Evolutionary conservation across 176 grass and related monocot species (phyloP).

Genomic region (Saccharum spontaneum): DNA sequence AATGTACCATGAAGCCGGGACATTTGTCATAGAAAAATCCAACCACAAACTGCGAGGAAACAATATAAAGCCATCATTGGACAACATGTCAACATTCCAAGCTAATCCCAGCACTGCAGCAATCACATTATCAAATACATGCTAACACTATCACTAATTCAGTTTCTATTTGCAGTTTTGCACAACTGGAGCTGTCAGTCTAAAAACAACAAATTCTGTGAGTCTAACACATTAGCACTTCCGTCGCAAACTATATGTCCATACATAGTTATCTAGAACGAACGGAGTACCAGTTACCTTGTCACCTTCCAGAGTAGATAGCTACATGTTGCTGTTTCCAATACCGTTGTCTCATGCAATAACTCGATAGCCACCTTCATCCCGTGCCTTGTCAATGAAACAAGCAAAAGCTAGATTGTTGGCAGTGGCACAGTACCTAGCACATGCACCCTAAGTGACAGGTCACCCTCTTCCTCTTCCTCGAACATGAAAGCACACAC

Average conservation of each 20-base stretch:
- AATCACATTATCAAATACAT: no score
- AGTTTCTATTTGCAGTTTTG: neutral
- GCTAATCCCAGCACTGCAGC: no score
- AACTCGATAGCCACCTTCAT: neutral
- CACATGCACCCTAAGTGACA: constrained; percentile 7
- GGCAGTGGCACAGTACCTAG: neutral
- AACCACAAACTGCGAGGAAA: no score
- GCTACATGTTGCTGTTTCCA: neutral
- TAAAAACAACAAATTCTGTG: neutral
- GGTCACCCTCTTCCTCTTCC: neutral
- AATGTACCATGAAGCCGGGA: no score
- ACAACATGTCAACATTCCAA: no score
- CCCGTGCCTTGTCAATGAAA: neutral
- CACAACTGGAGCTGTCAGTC: neutral
- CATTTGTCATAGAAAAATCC: no score
- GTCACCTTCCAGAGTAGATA: neutral
- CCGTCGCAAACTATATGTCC: no score
- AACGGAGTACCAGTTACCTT: neutral
- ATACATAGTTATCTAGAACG: no score
- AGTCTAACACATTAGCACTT: neutral
- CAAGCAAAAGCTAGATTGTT: neutral
- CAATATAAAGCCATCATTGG: no score
- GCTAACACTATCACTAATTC: neutral
- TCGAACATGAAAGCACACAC: constrained; percentile 1
- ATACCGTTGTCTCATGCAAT: neutral